Conservation (phyloP, 805 yeast genomes). For the Yarrowia sp. region DNA sequence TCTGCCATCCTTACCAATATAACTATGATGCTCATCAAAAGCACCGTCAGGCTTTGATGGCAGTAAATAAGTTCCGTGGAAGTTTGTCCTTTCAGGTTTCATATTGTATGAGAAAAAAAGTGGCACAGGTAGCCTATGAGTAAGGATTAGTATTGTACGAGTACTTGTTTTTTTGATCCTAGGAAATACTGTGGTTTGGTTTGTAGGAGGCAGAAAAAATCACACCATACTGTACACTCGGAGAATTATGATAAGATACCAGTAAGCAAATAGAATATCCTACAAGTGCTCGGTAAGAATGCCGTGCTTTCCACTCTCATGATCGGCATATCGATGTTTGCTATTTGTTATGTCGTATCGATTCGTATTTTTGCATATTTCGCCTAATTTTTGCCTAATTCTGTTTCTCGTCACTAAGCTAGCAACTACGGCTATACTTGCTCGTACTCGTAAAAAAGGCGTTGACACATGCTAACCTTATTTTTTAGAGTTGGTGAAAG, state of each 20-base stretch:
- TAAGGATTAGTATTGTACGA: too few relatives aligned
- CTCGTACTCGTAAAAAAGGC: conserved; percentile 21
- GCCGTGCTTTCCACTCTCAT: too few relatives aligned
- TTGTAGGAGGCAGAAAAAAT: too few relatives aligned
- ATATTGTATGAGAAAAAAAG: too few relatives aligned
- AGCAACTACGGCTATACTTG: conserved; percentile 16
- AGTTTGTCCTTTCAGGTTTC: background rate
- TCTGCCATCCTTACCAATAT: background rate
- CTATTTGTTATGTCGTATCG: background rate
- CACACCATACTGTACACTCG: too few relatives aligned
- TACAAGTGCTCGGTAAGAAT: too few relatives aligned
- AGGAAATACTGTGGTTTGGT: too few relatives aligned
- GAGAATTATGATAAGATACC: too few relatives aligned
- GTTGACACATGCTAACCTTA: conserved; percentile 7
- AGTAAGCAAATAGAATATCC: too few relatives aligned
- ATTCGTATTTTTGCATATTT: background rate
- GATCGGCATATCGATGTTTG: background rate
- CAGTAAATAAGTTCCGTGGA: background rate
- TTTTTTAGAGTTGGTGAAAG: background rate
- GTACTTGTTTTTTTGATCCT: too few relatives aligned
- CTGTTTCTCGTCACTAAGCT: background rate
- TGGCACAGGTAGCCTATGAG: background rate
- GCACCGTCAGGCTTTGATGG: too few relatives aligned
- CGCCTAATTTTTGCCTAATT: background rate
- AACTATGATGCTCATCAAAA: too few relatives aligned